phyloP scores from a whole-genome alignment of 805 yeast genomes.

The Monosporozyma aerobia region DNA sequence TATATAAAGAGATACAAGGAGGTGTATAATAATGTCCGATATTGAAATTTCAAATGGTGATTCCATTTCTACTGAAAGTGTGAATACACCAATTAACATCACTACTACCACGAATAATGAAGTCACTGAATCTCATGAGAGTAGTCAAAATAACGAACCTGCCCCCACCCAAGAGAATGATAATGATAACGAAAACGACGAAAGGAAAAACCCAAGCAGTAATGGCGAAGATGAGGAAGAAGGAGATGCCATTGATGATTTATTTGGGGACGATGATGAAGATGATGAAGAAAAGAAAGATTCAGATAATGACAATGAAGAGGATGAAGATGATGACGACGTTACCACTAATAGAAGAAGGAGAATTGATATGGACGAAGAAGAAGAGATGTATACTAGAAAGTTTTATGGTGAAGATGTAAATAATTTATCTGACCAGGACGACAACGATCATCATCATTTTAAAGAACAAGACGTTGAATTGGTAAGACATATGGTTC shows the following conservation, averaged over 20 bases:
- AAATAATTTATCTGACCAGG: constrained; percentile 22
- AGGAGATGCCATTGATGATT: constrained; percentile 34
- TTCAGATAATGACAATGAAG: constrained; percentile 21
- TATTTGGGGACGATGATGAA: constrained; percentile 33
- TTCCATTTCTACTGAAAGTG: background rate
- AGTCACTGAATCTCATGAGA: background rate
- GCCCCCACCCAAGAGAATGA: background rate
- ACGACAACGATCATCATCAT: constrained; percentile 27
- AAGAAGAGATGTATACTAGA: constrained; percentile 30
- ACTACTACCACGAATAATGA: background rate
- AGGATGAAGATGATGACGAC: constrained; percentile 11
- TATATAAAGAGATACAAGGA: too few species aligned
- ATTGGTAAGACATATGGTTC: constrained; percentile 33
- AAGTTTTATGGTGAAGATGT: constrained; percentile 29
- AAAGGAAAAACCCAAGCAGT: background rate
- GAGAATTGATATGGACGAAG: constrained; percentile 30
- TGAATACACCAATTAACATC: background rate
- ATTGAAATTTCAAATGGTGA: background rate
- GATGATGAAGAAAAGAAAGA: constrained; percentile 10
- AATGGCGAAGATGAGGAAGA: constrained; percentile 6
- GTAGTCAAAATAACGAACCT: too few species aligned
- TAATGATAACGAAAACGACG: background rate
- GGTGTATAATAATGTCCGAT: background rate
- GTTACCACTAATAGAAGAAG: constrained; percentile 17
- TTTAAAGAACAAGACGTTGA: constrained; percentile 32